phyloP scores from a whole-genome alignment of 306 rosid species.

The Hippophae tibetana region DNA sequence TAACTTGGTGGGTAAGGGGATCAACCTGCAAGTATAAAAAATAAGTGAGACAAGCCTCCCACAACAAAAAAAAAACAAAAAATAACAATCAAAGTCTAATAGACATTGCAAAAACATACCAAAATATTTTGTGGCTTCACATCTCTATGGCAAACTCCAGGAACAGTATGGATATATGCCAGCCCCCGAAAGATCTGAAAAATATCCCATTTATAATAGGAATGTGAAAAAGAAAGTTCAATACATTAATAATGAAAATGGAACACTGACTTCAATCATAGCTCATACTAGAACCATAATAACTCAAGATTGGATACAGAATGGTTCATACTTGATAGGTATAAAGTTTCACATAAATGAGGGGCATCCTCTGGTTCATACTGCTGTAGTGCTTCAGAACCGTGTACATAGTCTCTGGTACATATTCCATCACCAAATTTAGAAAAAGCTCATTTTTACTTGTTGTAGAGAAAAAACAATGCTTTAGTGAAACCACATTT shows the following conservation, averaged over 20 bases:
- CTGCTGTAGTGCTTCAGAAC: constrained; percentile 71
- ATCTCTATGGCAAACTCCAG: constrained; percentile 86
- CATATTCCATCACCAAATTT: constrained; percentile 88
- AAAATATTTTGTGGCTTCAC: constrained; percentile 90
- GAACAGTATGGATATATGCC: constrained; percentile 87
- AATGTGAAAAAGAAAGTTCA: constrained; percentile 8
- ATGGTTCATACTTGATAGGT: constrained; percentile 68
- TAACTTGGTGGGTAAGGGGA: constrained; percentile 88
- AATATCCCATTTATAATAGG: constrained; percentile 14
- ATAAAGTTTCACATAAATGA: constrained; percentile 82
- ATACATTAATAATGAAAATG: neutral
- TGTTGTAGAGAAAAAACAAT: constrained; percentile 85
- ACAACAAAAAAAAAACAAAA: constrained; percentile 2
- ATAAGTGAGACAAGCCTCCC: constrained; percentile 10
- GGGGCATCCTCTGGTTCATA: constrained; percentile 88
- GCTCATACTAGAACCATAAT: neutral
- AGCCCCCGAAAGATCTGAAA: constrained; percentile 82
- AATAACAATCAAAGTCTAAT: neutral
- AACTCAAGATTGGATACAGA: neutral
- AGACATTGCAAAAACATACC: constrained; percentile 34
- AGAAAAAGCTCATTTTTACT: constrained; percentile 77
- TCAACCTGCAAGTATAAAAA: constrained; percentile 45
- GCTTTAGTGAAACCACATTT: constrained; percentile 70
- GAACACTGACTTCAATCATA: constrained; percentile 1
- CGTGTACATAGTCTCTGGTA: constrained; percentile 78